Percentiles rank a stretch among this genome's conserved stretches.
Evolutionary conservation across 208 protist species (phyloP).

Genomic region (Entamoeba histolytica): DNA sequence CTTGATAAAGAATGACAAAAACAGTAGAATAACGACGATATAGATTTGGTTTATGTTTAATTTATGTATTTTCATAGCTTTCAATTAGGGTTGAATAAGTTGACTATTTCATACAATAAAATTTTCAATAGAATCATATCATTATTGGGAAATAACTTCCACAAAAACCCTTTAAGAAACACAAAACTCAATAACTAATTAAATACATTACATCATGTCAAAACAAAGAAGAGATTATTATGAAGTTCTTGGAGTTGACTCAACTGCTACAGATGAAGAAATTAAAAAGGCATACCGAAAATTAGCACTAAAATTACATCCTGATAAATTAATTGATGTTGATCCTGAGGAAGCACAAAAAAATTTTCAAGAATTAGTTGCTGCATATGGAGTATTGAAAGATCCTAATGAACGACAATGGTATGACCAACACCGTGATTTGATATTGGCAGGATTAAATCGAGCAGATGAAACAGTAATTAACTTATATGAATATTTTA

Average conservation of each 20-base stretch:
- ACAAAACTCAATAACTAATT: too few species aligned
- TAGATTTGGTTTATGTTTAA: too few species aligned
- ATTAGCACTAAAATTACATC: slow-evolving; percentile 61
- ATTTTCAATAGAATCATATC: too few species aligned
- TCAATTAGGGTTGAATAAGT: too few species aligned
- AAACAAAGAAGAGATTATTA: not conserved
- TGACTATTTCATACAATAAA: too few species aligned
- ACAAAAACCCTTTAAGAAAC: too few species aligned
- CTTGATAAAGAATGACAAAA: too few species aligned
- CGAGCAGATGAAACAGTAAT: not conserved
- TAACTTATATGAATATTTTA: not conserved
- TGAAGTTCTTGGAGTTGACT: not conserved
- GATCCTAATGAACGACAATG: slow-evolving; percentile 70
- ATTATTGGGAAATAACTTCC: too few species aligned
- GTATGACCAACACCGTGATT: slow-evolving; percentile 85
- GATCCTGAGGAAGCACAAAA: not conserved
- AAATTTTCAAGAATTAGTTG: slow-evolving; percentile 46
- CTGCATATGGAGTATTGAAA: slow-evolving; percentile 81
- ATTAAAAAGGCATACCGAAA: slow-evolving; percentile 65
- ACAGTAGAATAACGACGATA: too few species aligned
- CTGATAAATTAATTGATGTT: slow-evolving; percentile 56
- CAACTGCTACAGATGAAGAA: slow-evolving; percentile 16
- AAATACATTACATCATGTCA: not conserved
- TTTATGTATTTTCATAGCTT: too few species aligned
- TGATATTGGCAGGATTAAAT: not conserved